Evolutionary conservation across 345 rosid genomes (phyloP).

Genomic region (Syzygium jambos): DNA sequence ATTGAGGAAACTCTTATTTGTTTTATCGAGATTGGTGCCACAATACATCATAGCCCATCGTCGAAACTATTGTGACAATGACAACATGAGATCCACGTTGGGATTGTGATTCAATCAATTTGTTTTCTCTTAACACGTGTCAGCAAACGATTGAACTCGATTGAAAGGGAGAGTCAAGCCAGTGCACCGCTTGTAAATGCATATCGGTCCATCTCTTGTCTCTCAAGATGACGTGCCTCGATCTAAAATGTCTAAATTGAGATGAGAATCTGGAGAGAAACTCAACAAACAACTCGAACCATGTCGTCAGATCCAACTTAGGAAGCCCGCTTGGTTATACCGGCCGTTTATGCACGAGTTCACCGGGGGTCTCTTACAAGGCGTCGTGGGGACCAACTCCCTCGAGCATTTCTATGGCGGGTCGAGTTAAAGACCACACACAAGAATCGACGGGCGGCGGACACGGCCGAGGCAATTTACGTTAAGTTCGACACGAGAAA

Average conservation of each 20-base stretch:
- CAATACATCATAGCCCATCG: not conserved
- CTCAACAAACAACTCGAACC: not conserved
- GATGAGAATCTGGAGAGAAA: not conserved
- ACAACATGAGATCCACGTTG: fast-evolving
- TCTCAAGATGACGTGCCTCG: not conserved
- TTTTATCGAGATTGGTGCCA: fast-evolving
- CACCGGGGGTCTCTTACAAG: not conserved
- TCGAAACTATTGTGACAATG: not conserved
- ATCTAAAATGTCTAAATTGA: not conserved
- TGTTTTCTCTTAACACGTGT: not conserved
- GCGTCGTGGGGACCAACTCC: not conserved
- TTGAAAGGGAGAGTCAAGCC: not conserved
- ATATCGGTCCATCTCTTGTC: not conserved
- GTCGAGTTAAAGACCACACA: too few relatives aligned
- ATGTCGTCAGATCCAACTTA: not conserved
- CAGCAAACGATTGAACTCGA: not conserved
- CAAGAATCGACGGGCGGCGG: fast-evolving
- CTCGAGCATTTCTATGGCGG: not conserved
- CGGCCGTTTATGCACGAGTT: not conserved
- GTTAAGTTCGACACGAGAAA: not conserved
- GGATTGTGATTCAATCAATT: not conserved
- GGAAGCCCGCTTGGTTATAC: not conserved
- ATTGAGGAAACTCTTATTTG: fast-evolving
- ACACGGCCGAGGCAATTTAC: fast-evolving
- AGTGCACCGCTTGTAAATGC: not conserved